Evolutionary conservation across 192 early-diverging fungal species (phyloP).

Genomic region (Spizellomyces sp.): DNA sequence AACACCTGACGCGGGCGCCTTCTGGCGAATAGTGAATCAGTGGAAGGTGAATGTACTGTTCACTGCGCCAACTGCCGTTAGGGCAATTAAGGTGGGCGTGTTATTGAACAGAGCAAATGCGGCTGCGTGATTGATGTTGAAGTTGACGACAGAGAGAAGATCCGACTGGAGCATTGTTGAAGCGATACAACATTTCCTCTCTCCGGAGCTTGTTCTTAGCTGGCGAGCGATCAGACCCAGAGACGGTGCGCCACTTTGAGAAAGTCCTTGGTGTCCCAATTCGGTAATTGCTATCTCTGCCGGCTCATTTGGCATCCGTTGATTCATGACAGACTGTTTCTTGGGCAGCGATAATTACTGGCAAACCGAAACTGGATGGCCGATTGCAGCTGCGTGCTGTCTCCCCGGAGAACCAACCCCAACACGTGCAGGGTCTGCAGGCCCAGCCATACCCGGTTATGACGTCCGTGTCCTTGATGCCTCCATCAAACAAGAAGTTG

Average conservation of each 20-base stretch:
- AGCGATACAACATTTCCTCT: conserved; percentile 60
- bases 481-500: too few species aligned
- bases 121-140: neutral
- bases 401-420: neutral
- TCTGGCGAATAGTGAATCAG: conserved; percentile 73
- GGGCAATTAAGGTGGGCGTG: conserved; percentile 44
- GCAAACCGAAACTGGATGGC: conserved; percentile 83
- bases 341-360: conserved; percentile 73
- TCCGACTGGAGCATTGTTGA: conserved; percentile 57
- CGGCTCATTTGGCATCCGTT: too few species aligned
- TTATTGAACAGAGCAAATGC: neutral
- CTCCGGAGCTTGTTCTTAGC: conserved; percentile 71
- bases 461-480: too few species aligned
- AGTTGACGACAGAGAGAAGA: conserved; percentile 55
- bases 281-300: neutral
- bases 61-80: conserved; percentile 80
- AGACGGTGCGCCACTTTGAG: conserved; percentile 61
- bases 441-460: too few species aligned
- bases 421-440: conserved; percentile 31
- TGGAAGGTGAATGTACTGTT: conserved; percentile 74
- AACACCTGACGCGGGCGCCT: conserved; percentile 73
- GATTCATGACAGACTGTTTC: neutral
- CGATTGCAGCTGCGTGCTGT: conserved; percentile 63
- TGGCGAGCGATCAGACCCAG: conserved; percentile 78
- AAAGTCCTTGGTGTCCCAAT: conserved; percentile 53